These are phyloP conservation scores for Phyllosticta citribraziliensis DNA, from an alignment of 2,329 filamentous ascomycete species.

Conservation along the genomic window DNA sequence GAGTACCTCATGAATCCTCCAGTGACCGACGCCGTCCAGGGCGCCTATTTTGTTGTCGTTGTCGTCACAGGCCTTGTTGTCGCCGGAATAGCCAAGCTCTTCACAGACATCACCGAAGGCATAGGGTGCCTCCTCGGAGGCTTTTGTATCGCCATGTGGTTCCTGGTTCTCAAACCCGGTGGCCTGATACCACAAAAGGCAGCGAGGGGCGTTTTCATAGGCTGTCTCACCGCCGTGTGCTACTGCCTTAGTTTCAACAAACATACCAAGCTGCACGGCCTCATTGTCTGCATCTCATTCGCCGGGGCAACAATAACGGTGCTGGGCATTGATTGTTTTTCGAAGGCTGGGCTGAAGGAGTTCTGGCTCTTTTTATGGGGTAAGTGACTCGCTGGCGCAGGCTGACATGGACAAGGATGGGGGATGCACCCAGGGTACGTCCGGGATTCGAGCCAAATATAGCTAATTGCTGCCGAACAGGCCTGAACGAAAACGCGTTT, in stretches of 20 bases:
- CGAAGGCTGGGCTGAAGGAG: conserved; percentile 81
- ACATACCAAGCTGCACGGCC: conserved; percentile 65
- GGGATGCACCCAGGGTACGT: neutral
- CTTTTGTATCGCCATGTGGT: conserved; percentile 84
- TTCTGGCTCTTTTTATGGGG: conserved; percentile 93
- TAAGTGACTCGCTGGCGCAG: conserved; percentile 25
- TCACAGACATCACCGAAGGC: conserved; percentile 73
- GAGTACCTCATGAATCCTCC: conserved; percentile 80
- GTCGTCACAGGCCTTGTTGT: conserved; percentile 64
- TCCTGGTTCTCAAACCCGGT: conserved; percentile 66
- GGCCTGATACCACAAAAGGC: conserved; percentile 57
- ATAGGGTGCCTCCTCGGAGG: conserved; percentile 82
- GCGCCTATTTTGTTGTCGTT: conserved; percentile 73
- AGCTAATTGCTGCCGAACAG: conserved; percentile 25
- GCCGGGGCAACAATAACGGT: conserved; percentile 69
- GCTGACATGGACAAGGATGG: neutral
- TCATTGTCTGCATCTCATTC: conserved; percentile 71
- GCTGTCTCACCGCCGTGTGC: conserved; percentile 55
- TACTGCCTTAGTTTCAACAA: conserved; percentile 61
- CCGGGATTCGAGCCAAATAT: neutral
- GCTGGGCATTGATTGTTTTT: conserved; percentile 85
- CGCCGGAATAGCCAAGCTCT: conserved; percentile 60
- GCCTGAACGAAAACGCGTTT: conserved; percentile 69
- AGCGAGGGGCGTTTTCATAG: conserved; percentile 66
- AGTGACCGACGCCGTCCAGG: conserved; percentile 65